Evolutionary conservation across 768 basidiomycete species (phyloP), one percentile per base, ranked within the genome.

Genomic region (Boletellus sp.): DNA sequence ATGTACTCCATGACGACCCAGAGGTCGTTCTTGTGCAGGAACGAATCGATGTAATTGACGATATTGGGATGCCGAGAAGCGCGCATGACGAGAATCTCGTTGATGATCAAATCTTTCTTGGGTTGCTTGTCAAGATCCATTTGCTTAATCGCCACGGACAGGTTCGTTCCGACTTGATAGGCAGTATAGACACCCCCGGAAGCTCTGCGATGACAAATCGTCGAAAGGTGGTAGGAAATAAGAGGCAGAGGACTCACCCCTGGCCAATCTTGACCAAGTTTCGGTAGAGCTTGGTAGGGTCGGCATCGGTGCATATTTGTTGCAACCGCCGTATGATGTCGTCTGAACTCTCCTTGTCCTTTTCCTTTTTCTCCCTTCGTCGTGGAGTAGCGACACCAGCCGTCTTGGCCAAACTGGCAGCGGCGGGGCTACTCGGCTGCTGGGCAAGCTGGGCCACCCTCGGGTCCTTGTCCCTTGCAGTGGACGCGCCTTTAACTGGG

Each of bases 1-100:
- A 98, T 98, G 71, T 94, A 97, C 73, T 97, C 96, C 96, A 99
- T 98, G 49, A 98, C 93, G 34, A 99, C 94, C 96, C 96, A 98
- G 4, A 99, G 77, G 64, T 98, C 96, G 67, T 95, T 96, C 78
- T 91, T 94, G 76, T 95, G 83, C 36, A 98, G 71, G 80, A 97
- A 99, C 3, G 94, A 95, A 67, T 99, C 96, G 63, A 97, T 97
- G 72, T 93, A 99, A 68, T 99, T 97, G 74, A 99, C 95, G 59
- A 98, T 97, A 66, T 99, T 99, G n/a, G 94, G 93, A 67, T 97
- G 94, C 32, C 90, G 80, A 16, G 90, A 90, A 20, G 92, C 85
- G 20, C 94, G 90, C 96, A 99, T 98, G 64, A 98, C 96, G 56
- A 99, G 83, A 58, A 98, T 98, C 71, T 99, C 96, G 71, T 99